These are phyloP conservation scores for Truncatella angustata DNA, from an alignment of 2,329 filamentous ascomycete genomes.

Conservation along the genomic window DNA sequence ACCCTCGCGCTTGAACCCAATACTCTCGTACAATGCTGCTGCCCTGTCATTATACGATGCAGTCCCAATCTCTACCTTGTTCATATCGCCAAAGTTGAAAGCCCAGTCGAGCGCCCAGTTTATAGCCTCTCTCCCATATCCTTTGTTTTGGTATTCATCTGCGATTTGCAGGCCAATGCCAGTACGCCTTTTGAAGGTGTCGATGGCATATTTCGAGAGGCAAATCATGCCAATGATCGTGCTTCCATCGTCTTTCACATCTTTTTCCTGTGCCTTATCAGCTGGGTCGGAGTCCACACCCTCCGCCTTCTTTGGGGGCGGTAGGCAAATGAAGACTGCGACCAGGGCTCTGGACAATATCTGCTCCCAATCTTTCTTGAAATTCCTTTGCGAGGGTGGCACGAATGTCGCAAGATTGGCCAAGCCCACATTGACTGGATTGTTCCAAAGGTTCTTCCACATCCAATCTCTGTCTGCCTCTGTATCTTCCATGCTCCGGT, in stretches of 20 bases:
- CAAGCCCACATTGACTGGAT: constrained; percentile 8
- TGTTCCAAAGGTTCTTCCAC: constrained; percentile 12
- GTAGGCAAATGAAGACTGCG: constrained; percentile 20
- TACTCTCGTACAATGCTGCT: constrained; percentile 37
- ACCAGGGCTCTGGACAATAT: constrained; percentile 13
- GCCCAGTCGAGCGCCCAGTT: constrained; percentile 45
- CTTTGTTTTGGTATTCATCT: constrained; percentile 31
- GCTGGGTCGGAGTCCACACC: background rate
- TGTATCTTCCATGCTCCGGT: constrained; percentile 22
- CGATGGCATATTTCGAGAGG: background rate
- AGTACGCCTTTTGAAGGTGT: background rate
- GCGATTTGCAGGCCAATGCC: constrained; percentile 36
- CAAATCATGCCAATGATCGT: background rate
- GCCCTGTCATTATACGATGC: constrained; percentile 43
- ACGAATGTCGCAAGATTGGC: constrained; percentile 8
- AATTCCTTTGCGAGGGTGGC: constrained; percentile 13
- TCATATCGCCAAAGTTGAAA: constrained; percentile 40
- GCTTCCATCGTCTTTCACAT: background rate
- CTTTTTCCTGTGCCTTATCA: background rate
- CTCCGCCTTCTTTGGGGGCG: constrained; percentile 1
- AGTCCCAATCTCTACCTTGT: constrained; percentile 38
- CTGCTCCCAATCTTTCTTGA: constrained; percentile 13
- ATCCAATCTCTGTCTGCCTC: constrained; percentile 19
- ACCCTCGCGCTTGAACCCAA: constrained; percentile 46
- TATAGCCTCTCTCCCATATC: constrained; percentile 47